phyloP scores from a whole-genome alignment of 2,329 filamentous ascomycete species.

The Penicillium sp. region DNA sequence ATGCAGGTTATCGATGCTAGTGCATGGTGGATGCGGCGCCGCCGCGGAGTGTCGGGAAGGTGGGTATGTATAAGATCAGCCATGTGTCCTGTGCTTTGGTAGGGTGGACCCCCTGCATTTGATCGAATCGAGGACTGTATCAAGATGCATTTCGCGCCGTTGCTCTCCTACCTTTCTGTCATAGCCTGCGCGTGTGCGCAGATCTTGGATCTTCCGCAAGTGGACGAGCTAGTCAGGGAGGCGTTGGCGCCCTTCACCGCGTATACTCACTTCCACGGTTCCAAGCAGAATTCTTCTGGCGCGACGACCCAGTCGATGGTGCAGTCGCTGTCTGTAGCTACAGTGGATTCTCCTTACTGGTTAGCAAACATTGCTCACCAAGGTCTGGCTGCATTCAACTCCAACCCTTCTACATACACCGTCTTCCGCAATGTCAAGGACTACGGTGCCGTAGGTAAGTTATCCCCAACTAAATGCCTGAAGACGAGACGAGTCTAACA shows the following conservation, averaged over 20 bases:
- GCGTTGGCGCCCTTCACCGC: constrained; percentile 18
- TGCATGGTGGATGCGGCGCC: background rate
- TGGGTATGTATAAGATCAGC: constrained; percentile 15
- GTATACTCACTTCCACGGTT: constrained; percentile 20
- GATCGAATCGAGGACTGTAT: constrained; percentile 1
- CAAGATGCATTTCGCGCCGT: constrained; percentile 21
- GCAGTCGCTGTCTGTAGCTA: constrained; percentile 1
- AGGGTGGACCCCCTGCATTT: background rate
- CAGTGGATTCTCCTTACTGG: constrained; percentile 35
- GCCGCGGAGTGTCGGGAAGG: background rate
- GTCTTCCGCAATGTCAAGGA: constrained; percentile 37
- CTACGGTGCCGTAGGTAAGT: constrained; percentile 35
- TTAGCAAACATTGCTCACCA: constrained; percentile 35
- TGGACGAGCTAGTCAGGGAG: constrained; percentile 21
- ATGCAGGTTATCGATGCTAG: constrained; percentile 11
- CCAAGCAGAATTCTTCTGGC: constrained; percentile 9
- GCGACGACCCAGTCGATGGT: background rate
- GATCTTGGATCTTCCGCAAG: constrained; percentile 21
- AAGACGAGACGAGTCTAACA: constrained; percentile 37
- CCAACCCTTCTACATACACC: constrained; percentile 26
- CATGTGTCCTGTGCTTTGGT: constrained; percentile 5
- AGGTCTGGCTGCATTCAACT: constrained; percentile 33
- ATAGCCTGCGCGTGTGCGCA: constrained; percentile 23
- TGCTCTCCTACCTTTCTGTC: constrained; percentile 16
- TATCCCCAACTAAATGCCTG: constrained; percentile 39